Conservation (phyloP, 768 basidiomycete species). For the Rhodotorula kratochvilovae region DNA sequence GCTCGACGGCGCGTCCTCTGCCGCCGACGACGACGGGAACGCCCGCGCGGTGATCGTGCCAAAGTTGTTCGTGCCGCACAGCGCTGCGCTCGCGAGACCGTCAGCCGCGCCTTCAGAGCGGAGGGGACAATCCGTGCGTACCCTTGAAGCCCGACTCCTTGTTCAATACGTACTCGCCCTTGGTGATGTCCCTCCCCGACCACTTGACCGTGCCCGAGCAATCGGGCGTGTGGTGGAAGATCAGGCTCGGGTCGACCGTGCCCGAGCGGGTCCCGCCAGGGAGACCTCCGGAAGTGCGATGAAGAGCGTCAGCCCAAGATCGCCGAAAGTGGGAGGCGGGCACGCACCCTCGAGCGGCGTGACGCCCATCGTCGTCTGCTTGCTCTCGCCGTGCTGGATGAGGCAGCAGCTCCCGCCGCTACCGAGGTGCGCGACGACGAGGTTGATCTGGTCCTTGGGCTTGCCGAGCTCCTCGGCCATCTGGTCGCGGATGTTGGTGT, state of each 20-base stretch:
- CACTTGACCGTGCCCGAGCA: slow-evolving; percentile 62
- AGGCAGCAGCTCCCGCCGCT: slow-evolving; percentile 83
- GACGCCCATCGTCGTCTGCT: slow-evolving; percentile 85
- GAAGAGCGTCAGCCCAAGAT: no score
- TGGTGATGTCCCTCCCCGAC: slow-evolving; percentile 41
- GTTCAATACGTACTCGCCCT: slow-evolving; percentile 50
- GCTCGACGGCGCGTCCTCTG: slow-evolving; percentile 48
- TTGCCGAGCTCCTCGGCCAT: slow-evolving; percentile 61
- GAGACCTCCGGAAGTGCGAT: slow-evolving; percentile 50
- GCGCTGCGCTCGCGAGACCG: background rate
- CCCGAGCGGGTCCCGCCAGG: slow-evolving; percentile 86
- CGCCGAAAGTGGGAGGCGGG: no score
- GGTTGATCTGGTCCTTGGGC: slow-evolving; percentile 57
- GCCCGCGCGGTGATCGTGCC: slow-evolving; percentile 54
- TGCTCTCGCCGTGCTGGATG: slow-evolving; percentile 65
- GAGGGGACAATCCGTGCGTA: background rate
- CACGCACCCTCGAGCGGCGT: slow-evolving; percentile 66
- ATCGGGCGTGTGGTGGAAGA: slow-evolving; percentile 70
- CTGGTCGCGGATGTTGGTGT: slow-evolving; percentile 61
- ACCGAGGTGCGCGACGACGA: slow-evolving; percentile 81
- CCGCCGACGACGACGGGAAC: slow-evolving; percentile 14
- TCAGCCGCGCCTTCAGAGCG: background rate
- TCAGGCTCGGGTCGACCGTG: slow-evolving; percentile 73
- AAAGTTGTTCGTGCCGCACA: slow-evolving; percentile 57
- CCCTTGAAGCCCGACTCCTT: slow-evolving; percentile 68